Percentiles rank a stretch among this genome's conserved stretches.
These are phyloP conservation scores for Mycena sanguinolenta DNA, from an alignment of 768 basidiomycete species.

Conservation along the genomic window DNA sequence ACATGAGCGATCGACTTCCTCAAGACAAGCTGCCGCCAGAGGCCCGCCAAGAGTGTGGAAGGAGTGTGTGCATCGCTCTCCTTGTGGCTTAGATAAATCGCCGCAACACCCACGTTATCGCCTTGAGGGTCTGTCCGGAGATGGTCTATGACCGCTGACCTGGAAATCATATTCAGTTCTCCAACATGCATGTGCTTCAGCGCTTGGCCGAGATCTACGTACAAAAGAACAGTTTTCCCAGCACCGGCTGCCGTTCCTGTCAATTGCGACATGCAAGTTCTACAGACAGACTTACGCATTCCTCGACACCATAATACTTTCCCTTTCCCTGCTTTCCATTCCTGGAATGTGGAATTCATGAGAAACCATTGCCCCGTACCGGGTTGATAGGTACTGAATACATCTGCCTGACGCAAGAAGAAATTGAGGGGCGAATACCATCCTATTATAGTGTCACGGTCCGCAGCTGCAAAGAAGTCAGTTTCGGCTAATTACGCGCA, in stretches of 20 bases:
- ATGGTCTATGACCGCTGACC: too few species aligned
- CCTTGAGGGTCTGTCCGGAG: too few species aligned
- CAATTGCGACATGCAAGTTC: neutral
- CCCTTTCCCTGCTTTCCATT: neutral
- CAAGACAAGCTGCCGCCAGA: too few species aligned
- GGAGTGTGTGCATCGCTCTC: too few species aligned
- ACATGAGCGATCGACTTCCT: too few species aligned
- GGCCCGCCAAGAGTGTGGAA: too few species aligned
- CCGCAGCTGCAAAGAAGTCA: too few species aligned
- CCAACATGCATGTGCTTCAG: neutral
- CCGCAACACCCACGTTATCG: too few species aligned
- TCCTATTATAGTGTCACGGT: neutral
- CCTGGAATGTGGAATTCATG: neutral
- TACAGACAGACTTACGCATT: neutral
- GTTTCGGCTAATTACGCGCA: too few species aligned
- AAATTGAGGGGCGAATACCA: too few species aligned
- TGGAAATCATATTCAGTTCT: neutral
- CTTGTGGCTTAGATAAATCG: too few species aligned
- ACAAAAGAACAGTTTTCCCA: slow-evolving; percentile 23
- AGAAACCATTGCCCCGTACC: slow-evolving; percentile 24
- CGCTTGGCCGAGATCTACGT: neutral
- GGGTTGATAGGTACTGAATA: neutral
- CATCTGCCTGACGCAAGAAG: slow-evolving; percentile 1
- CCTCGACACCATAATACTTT: slow-evolving; percentile 11
- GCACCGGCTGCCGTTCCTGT: slow-evolving; percentile 7